Conservation (phyloP, 2,329 filamentous ascomycete species). For the Parastagonospora nodorum region DNA sequence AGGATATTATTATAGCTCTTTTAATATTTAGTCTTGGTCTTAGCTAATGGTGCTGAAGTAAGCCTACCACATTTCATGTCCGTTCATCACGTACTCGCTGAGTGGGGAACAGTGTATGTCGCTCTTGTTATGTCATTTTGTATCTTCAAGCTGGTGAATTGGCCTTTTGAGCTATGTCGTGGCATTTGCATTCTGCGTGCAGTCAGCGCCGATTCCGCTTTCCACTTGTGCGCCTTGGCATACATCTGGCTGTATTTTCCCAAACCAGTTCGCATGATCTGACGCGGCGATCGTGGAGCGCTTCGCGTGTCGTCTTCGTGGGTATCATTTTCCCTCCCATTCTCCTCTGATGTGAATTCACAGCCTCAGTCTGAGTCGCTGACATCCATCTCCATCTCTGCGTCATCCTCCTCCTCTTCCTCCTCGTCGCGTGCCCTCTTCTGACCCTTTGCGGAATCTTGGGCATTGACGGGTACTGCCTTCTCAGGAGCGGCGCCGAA, state of each 20-base stretch:
- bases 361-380: slow-evolving; percentile 70
- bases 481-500: slow-evolving; percentile 38
- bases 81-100: too few relatives aligned
- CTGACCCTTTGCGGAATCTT: slow-evolving; percentile 58
- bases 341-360: neutral
- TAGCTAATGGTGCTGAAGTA: too few relatives aligned
- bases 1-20: too few relatives aligned
- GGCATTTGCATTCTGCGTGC: neutral
- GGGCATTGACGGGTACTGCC: slow-evolving; percentile 37
- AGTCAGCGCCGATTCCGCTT: neutral
- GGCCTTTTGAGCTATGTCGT: neutral
- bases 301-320: slow-evolving; percentile 7
- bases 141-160: neutral
- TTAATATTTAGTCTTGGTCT: too few relatives aligned
- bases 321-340: slow-evolving; percentile 18
- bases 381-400: slow-evolving; percentile 67
- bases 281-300: neutral
- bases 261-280: neutral
- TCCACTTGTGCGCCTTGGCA: neutral
- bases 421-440: slow-evolving; percentile 73
- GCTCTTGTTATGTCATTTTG: neutral
- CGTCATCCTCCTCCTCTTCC: slow-evolving; percentile 62
- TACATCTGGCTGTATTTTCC: slow-evolving; percentile 1
- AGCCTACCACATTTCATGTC: too few relatives aligned
- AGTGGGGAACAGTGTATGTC: neutral